Conservation (phyloP, 805 yeast genomes). For the Candida koratica region DNA sequence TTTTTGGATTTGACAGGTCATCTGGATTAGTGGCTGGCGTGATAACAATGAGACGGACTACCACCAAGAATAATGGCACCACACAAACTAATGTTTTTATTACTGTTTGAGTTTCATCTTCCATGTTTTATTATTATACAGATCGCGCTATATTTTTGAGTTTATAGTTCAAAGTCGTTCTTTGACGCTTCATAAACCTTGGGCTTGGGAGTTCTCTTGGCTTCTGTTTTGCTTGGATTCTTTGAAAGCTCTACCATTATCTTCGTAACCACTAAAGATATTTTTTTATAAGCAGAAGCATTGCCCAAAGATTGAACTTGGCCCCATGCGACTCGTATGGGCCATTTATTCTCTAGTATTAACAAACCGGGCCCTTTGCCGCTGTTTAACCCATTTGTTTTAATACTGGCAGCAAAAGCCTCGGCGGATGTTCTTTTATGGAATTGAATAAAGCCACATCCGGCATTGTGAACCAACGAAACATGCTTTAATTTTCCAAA, state of each 20-base stretch:
- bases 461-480: conserved; percentile 52
- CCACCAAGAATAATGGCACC: conserved; percentile 21
- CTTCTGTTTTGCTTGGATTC: background rate
- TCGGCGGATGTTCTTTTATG: conserved; percentile 50
- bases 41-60: conserved; percentile 21
- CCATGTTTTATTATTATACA: conserved; percentile 15
- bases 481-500: conserved; percentile 48
- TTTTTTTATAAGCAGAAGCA: conserved; percentile 43
- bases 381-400: conserved; percentile 23
- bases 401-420: conserved; percentile 23
- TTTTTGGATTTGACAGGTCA: background rate
- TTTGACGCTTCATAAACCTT: conserved; percentile 10
- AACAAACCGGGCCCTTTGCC: conserved; percentile 32
- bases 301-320: conserved; percentile 42
- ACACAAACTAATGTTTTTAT: conserved; percentile 6
- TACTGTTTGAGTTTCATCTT: conserved; percentile 19
- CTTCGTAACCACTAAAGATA: conserved; percentile 48
- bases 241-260: conserved; percentile 49
- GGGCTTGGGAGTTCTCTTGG: background rate
- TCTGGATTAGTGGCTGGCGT: conserved; percentile 21
- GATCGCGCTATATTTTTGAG: background rate
- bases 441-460: conserved; percentile 63
- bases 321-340: conserved; percentile 57
- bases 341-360: conserved; percentile 32
- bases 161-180: conserved; percentile 17